Percentiles rank a stretch among this genome's conserved stretches.
These are phyloP conservation scores for Jimgerdemannia flammicorona DNA, from an alignment of 192 early-diverging fungal genomes.

Conservation along the genomic window DNA sequence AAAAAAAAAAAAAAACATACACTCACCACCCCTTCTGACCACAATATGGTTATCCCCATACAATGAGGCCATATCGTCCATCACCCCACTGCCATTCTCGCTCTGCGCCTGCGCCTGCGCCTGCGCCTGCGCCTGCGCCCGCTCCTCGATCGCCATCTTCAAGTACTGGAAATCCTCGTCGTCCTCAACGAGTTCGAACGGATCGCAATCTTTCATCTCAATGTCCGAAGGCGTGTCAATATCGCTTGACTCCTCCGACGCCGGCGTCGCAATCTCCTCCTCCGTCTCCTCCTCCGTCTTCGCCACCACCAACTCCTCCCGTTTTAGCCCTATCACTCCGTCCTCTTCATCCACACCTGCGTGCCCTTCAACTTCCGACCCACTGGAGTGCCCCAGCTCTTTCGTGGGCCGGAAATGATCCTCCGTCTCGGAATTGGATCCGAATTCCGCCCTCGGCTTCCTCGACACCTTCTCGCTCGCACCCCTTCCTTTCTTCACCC, in stretches of 20 bases:
- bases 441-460: constrained; percentile 3
- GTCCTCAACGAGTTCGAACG: constrained; percentile 21
- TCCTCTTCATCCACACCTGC: constrained; percentile 21
- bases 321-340: background rate
- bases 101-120: constrained; percentile 3
- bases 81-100: constrained; percentile 19
- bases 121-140: constrained; percentile 24
- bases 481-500: background rate
- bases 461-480: constrained; percentile 1
- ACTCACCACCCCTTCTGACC: constrained; percentile 3
- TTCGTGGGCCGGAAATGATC: background rate
- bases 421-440: background rate
- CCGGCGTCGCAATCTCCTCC: background rate
- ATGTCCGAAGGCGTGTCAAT: constrained; percentile 4
- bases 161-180: constrained; percentile 45
- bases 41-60: background rate
- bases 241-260: background rate
- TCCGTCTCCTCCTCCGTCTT: background rate
- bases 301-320: background rate
- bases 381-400: background rate
- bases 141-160: constrained; percentile 36
- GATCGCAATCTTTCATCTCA: constrained; percentile 22
- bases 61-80: background rate
- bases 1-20: too few species aligned
- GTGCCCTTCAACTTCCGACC: constrained; percentile 31